Base-by-base conservation (phyloP, 345 rosid genomes). In the Rhodamnia rubescens region DNA sequence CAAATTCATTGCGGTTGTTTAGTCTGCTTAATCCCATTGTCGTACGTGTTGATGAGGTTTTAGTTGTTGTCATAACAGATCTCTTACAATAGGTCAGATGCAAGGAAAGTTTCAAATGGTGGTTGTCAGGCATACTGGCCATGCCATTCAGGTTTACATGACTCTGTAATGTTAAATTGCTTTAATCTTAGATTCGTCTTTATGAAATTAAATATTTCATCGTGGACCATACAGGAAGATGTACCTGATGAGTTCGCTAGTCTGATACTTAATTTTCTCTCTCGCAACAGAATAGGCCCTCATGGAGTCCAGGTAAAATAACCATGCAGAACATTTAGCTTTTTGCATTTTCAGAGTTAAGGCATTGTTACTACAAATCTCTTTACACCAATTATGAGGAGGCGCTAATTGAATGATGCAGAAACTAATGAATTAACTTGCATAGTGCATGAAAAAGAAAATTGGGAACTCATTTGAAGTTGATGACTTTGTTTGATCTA, bases 91-190 rank as follows among this genome's bases (percentile, higher is more conserved):
- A 84, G 98, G 98, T 80, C 98, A 97, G 91, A 97, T 97, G 99
- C 98, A 95, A 95, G 99, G 99, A 86, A 95, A 97, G 89, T 97
- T 97, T 89, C 99, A 97, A 90, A 95, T 97, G 98, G 94, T 96
- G 36, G 96, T 95, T 50, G 95, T 97, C 53, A 95, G 96, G 88
- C 96, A 97, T 90, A 94, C 99, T 1, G 98, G 98, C 64, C 99
- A 97, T 93, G 98, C 98, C 78, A 97, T 97, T 86, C 99, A 97
- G 98, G 99, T 97, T 54, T 51, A 7, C 36, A 61, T 84, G 44
- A 26, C 58, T 54, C 56, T 56, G 58, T 27, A 8, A 20, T 8
- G 51, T 52, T 64, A 64, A 61, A 64, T 64, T 64, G 22, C 75
- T 29, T 64, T 64, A 29, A 21, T 64, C 22, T 29, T 29, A 29